These are phyloP conservation scores for Pseudogymnoascus sp. DNA, from an alignment of 2,329 filamentous ascomycete species.

Conservation along the genomic window DNA sequence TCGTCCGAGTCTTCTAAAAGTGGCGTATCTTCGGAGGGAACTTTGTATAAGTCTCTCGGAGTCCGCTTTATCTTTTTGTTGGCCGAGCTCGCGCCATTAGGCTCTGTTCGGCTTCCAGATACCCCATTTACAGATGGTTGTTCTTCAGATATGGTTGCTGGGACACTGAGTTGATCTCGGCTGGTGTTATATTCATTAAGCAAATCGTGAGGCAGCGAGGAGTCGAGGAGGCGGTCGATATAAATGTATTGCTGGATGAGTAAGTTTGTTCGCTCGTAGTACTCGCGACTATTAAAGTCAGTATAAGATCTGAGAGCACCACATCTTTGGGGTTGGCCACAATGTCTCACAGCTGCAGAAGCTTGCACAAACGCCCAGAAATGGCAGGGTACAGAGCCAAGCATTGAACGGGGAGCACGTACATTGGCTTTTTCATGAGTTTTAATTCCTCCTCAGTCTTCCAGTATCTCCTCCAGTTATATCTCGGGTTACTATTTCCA, in stretches of 20 bases:
- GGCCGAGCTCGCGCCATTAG: constrained; percentile 14
- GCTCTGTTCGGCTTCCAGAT: constrained; percentile 18
- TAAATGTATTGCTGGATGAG: constrained; percentile 89
- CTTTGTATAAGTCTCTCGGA: constrained; percentile 76
- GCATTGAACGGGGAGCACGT: constrained; percentile 21
- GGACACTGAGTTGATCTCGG: constrained; percentile 51
- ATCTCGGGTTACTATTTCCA: constrained; percentile 78
- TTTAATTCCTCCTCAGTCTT: constrained; percentile 70
- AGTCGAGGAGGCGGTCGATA: constrained; percentile 85
- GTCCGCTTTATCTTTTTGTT: constrained; percentile 63
- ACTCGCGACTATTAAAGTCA: constrained; percentile 51
- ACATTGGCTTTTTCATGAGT: constrained; percentile 65
- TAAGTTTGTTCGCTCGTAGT: constrained; percentile 85
- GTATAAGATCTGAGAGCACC: not conserved
- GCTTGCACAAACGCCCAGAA: not conserved
- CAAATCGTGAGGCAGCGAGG: constrained; percentile 82
- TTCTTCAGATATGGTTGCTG: constrained; percentile 72
- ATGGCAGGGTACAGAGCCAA: not conserved
- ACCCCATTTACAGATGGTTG: constrained; percentile 23
- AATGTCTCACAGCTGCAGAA: not conserved
- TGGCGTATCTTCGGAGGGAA: constrained; percentile 57
- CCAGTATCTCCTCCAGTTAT: constrained; percentile 82
- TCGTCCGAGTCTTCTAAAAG: constrained; percentile 45
- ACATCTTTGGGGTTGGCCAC: not conserved
- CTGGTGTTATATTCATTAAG: constrained; percentile 73